Evolutionary conservation across 768 basidiomycete species (phyloP).

Genomic region (Suillus cothurnatus): DNA sequence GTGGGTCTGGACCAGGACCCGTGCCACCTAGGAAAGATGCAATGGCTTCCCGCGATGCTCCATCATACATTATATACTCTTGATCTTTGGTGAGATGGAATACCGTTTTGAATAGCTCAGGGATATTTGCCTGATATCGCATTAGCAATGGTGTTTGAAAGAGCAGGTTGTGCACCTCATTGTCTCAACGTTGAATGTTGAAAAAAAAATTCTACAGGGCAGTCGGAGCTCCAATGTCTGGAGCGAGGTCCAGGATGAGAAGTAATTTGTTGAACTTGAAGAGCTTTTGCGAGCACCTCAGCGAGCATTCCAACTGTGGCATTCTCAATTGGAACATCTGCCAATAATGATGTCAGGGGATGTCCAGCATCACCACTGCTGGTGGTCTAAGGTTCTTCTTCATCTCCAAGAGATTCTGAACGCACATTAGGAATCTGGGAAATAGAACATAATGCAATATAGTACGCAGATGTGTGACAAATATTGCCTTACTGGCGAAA

Average conservation of each 20-base stretch:
- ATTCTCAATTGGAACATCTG: too few species aligned
- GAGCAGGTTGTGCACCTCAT: not conserved
- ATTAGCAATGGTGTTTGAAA: not conserved
- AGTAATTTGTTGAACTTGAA: too few species aligned
- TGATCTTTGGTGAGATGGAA: not conserved
- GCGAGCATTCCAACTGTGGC: too few species aligned
- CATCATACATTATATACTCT: not conserved
- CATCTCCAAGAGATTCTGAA: not conserved
- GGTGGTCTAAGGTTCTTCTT: not conserved
- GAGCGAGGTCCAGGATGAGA: too few species aligned
- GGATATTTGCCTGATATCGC: not conserved
- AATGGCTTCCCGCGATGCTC: not conserved
- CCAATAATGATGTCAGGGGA: not conserved
- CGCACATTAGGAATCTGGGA: not conserved
- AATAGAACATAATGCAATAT: too few species aligned
- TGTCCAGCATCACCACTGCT: not conserved
- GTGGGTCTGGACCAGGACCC: not conserved
- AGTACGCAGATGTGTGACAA: too few species aligned
- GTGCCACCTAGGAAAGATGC: not conserved
- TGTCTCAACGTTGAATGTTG: not conserved
- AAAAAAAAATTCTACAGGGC: not conserved
- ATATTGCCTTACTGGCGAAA: not conserved
- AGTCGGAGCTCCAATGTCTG: not conserved
- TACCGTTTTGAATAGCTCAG: not conserved
- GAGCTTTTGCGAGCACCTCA: too few species aligned